A percentile compares a stretch with the other conserved stretches of the same genome.
Evolutionary conservation across 1,284 basidiomycete species (phyloP).

Genomic region (Cryptococcus jaspeensis): DNA sequence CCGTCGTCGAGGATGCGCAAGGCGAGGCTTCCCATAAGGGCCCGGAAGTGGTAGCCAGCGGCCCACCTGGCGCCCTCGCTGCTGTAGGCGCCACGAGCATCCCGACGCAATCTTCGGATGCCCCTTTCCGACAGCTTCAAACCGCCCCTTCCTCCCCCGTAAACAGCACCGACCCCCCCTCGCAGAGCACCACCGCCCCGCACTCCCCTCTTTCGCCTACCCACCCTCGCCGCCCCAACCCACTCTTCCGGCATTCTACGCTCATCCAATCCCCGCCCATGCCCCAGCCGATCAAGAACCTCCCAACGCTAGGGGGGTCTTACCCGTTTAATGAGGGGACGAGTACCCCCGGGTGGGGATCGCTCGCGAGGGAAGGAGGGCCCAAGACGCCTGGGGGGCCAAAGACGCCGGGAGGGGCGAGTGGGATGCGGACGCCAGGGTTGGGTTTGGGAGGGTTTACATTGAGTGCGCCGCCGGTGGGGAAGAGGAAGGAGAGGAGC

Average conservation of each 20-base stretch:
- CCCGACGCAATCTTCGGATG: not conserved
- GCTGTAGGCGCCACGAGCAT: not conserved
- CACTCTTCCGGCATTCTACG: constrained; percentile 28
- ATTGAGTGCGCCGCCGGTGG: constrained; percentile 9
- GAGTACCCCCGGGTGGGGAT: constrained; percentile 38
- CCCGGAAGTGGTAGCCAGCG: not conserved
- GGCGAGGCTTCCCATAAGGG: not conserved
- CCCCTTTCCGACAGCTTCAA: not conserved
- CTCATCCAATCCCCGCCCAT: constrained; percentile 48
- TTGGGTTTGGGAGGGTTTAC: constrained; percentile 16
- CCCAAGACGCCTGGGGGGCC: constrained; percentile 32
- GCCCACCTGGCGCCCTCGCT: too few relatives aligned
- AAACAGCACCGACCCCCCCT: not conserved
- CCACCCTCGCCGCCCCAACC: constrained; percentile 20
- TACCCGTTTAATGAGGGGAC: too few relatives aligned
- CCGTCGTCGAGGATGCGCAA: constrained; percentile 5
- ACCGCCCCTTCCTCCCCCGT: not conserved
- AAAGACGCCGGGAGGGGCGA: not conserved
- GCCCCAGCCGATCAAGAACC: constrained; percentile 49
- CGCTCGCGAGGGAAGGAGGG: constrained; percentile 33
- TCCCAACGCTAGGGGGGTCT: constrained; percentile 33
- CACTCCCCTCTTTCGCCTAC: constrained; percentile 6
- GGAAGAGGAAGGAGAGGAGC: constrained; percentile 24
- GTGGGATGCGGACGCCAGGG: constrained; percentile 19
- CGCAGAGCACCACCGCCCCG: not conserved